Evolutionary conservation across 352 stramenopile species (phyloP).

Genomic region (Pythium aristosporum): DNA sequence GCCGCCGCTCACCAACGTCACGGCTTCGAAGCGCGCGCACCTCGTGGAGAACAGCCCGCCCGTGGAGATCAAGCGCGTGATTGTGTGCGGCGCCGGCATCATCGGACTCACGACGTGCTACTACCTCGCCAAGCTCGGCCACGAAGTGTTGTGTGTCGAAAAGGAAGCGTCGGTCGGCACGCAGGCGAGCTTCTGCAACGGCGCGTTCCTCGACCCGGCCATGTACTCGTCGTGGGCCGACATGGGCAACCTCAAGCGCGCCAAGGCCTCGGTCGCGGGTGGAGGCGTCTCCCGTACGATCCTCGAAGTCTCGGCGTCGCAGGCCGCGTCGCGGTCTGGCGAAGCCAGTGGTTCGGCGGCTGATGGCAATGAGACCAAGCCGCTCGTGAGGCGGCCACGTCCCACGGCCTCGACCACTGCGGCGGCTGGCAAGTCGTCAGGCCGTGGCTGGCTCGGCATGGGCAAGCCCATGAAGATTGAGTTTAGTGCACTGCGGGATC

Average conservation of each 20-base stretch:
- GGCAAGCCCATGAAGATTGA: slow-evolving; percentile 86
- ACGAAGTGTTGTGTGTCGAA: slow-evolving; percentile 86
- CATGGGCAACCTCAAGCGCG: slow-evolving; percentile 50
- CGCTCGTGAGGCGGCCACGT: slow-evolving; percentile 5
- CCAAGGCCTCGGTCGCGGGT: slow-evolving; percentile 15
- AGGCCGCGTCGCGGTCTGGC: slow-evolving; percentile 13
- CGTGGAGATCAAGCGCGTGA: slow-evolving; percentile 66
- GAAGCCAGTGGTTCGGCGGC: slow-evolving; percentile 32
- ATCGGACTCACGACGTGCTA: slow-evolving; percentile 85
- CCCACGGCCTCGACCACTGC: slow-evolving; percentile 9
- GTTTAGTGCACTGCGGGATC: slow-evolving; percentile 74
- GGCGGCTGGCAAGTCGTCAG: neutral
- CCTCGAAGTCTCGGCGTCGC: slow-evolving; percentile 19
- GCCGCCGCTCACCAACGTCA: slow-evolving; percentile 58
- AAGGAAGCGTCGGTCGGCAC: slow-evolving; percentile 78
- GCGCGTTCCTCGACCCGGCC: slow-evolving; percentile 78
- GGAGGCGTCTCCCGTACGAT: slow-evolving; percentile 20
- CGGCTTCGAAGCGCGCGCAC: slow-evolving; percentile 55
- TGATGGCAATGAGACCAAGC: slow-evolving; percentile 26
- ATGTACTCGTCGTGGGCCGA: slow-evolving; percentile 84
- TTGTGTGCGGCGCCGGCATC: slow-evolving; percentile 84
- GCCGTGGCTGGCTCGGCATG: slow-evolving; percentile 23
- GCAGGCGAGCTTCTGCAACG: slow-evolving; percentile 80
- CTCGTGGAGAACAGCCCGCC: slow-evolving; percentile 9
- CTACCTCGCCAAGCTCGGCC: slow-evolving; percentile 81